Conservation (phyloP, 768 basidiomycete genomes). For the Tephrocybe sp. region DNA sequence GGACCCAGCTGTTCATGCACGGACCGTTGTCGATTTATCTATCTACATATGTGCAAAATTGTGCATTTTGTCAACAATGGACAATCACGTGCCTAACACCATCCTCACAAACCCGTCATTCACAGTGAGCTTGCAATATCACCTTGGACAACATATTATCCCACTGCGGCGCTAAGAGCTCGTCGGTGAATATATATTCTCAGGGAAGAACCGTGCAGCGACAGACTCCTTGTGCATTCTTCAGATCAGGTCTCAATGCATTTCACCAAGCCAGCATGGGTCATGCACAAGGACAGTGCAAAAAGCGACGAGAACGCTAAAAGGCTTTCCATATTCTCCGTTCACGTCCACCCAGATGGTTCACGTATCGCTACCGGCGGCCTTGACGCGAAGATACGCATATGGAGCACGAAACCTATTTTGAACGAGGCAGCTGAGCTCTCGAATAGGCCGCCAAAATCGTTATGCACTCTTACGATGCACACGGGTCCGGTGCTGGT, state of each 20-base stretch:
- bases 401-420: conserved; percentile 97
- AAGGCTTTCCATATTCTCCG: conserved; percentile 84
- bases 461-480: conserved; percentile 87
- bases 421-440: conserved; percentile 68
- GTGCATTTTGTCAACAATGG: no score
- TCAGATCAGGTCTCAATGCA: conserved; percentile 47
- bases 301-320: conserved; percentile 65
- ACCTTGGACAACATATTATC: not conserved
- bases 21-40: no score
- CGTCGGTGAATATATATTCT: not conserved
- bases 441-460: conserved; percentile 76
- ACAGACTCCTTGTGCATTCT: not conserved
- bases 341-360: conserved; percentile 94
- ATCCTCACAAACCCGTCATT: not conserved
- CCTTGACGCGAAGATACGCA: conserved; percentile 91
- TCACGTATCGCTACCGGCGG: conserved; percentile 97
- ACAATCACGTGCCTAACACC: not conserved
- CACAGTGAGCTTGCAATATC: not conserved
- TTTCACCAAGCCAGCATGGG: conserved; percentile 90
- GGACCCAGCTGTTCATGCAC: no score
- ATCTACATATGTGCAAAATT: no score
- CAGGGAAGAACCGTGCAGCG: not conserved
- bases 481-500: conserved; percentile 93
- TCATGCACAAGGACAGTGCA: conserved; percentile 74
- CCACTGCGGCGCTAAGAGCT: not conserved